A percentile compares a stretch with the other conserved stretches of the same genome.
phyloP scores from a whole-genome alignment of 257 asterid species.

The Perilla frutescens region DNA sequence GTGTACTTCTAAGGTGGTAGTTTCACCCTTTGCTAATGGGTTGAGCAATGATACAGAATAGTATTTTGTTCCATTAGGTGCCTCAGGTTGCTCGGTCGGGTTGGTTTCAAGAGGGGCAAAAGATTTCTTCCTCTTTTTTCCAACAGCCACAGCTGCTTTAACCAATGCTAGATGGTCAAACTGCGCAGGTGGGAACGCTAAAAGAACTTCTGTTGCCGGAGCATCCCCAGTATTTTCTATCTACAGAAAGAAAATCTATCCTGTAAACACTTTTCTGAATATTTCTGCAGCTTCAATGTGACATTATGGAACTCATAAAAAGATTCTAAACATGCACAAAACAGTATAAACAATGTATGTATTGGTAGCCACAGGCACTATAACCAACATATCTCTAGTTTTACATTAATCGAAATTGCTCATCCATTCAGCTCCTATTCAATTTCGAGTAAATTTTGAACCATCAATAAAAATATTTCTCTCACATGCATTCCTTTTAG shows the following conservation, averaged over 20 bases:
- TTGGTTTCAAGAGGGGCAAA: conserved; percentile 69
- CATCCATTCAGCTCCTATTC: conserved; percentile 5
- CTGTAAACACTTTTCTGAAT: conserved; percentile 20
- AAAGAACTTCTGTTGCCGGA: conserved; percentile 75
- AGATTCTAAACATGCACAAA: conserved; percentile 6
- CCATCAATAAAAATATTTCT: background rate
- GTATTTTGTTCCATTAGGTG: conserved; percentile 78
- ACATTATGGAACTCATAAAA: background rate
- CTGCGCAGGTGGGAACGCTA: conserved; percentile 79
- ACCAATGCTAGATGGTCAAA: conserved; percentile 77
- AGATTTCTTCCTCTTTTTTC: conserved; percentile 86
- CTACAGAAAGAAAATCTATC: conserved; percentile 48
- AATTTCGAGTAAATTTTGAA: conserved; percentile 9
- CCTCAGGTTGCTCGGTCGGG: conserved; percentile 58
- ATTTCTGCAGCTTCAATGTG: conserved; percentile 23
- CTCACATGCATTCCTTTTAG: background rate
- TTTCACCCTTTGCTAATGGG: conserved; percentile 70
- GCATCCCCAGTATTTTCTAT: conserved; percentile 74
- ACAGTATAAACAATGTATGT: background rate
- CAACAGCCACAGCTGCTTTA: conserved; percentile 71
- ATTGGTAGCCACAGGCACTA: conserved; percentile 2
- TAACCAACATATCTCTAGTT: conserved; percentile 4
- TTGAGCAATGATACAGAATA: conserved; percentile 62
- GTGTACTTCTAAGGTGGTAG: conserved; percentile 68
- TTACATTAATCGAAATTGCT: background rate